Conservation (phyloP, 257 asterid species). For the Cinchona pubescens region DNA sequence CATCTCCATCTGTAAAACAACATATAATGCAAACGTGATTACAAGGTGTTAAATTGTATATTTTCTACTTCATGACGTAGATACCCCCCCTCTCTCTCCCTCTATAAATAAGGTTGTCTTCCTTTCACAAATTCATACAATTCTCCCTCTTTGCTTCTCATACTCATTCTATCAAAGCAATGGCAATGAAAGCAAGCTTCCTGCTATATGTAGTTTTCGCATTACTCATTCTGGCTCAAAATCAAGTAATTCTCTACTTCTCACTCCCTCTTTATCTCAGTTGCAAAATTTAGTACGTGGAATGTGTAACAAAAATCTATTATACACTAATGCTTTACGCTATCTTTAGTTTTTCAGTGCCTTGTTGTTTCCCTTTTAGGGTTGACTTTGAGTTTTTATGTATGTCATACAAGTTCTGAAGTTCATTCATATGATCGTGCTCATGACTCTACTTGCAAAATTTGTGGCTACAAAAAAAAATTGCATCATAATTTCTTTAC, state of each 20-base stretch:
- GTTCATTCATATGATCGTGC: background rate
- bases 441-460: too few species aligned
- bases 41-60: background rate
- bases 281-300: background rate
- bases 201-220: slow-evolving; percentile 31
- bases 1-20: background rate
- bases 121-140: slow-evolving; percentile 30
- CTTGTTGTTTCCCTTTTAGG: too few species aligned
- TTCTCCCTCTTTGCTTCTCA: slow-evolving; percentile 11
- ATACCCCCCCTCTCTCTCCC: background rate
- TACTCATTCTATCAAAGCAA: slow-evolving; percentile 20
- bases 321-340: background rate
- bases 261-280: background rate
- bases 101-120: slow-evolving; percentile 40
- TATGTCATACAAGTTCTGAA: background rate
- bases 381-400: background rate
- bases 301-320: background rate
- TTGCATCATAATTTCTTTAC: too few species aligned
- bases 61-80: background rate
- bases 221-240: slow-evolving; percentile 31
- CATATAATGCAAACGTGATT: background rate
- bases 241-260: slow-evolving; percentile 33
- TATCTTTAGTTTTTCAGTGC: background rate
- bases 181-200: slow-evolving; percentile 36
- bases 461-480: too few species aligned